Base-by-base conservation (phyloP, 306 rosid genomes). In the Pterocarpus santalinus region DNA sequence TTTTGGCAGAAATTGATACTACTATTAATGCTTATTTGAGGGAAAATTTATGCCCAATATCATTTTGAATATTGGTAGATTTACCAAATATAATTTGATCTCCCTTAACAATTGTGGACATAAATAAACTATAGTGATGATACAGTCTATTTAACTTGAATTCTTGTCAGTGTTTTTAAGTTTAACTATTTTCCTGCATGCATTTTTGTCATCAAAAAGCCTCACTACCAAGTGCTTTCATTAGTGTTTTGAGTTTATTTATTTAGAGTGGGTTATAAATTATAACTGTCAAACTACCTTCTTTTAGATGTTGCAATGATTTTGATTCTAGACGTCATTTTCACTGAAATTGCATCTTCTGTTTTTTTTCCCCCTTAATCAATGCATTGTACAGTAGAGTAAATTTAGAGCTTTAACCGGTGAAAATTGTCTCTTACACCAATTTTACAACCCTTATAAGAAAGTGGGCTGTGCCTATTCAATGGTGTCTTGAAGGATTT, bases 131-230 rank as follows among this genome's bases (percentile, higher is more conserved):
- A 44, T 43, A 12, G 58, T 44, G 72, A 44, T 22, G 71, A 47
- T 57, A 68, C 60, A 51, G 15, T 77, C 63, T 43, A 13, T 56
- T 43, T 81, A 68, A 61, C 69, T 65, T 66, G 53, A 66, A 80
- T 16, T 17, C 39, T 67, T 71, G 77, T 72, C 73, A 7, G 41
- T 28, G 57, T 72, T 80, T 72, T 52, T 22, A 65, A 46, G 35
- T 67, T 56, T 47, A 0, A 47, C 12, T 64, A 46, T 34, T 7
- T 75, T 22, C 22, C 8, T 55, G 14, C 30, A 9, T 38, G 30
- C 44, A 52, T 36, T 35, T 36, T 32, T 72, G 66, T 41, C 53
- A 15, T 72, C 75, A 43, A 80, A 63, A 58, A 72, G 65, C 16
- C 57, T 17, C 35, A 63, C 36, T 63, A 70, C 39, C 14, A 47